Conservation (phyloP, 306 rosid genomes). For the Rosa lucieae region DNA sequence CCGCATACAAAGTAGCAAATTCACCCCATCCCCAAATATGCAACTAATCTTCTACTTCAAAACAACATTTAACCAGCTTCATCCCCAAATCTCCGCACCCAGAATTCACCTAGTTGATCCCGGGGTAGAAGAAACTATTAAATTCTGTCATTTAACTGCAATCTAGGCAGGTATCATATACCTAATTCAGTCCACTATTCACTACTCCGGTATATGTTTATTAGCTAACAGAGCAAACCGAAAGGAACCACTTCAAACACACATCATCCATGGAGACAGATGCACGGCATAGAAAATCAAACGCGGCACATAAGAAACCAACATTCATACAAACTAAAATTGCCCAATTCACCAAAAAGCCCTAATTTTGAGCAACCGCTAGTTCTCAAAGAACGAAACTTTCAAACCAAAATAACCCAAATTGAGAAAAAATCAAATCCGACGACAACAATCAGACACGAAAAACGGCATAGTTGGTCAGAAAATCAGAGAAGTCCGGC, state of each 20-base stretch:
- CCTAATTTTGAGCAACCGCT: background rate
- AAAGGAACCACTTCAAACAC: background rate
- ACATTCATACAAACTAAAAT: background rate
- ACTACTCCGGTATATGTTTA: background rate
- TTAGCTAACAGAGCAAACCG: background rate
- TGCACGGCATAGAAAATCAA: background rate
- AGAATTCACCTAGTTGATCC: constrained; percentile 81
- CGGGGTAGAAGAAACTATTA: constrained; percentile 55
- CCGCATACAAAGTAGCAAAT: background rate
- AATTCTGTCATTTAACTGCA: background rate
- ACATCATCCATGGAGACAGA: background rate
- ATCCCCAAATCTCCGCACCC: constrained; percentile 61
- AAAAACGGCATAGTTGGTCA: background rate
- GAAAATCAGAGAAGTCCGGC: background rate
- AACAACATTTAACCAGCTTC: constrained; percentile 51
- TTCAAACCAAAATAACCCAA: background rate
- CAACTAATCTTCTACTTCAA: constrained; percentile 44
- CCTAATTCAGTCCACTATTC: background rate
- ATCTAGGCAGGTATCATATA: background rate
- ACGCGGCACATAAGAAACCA: background rate
- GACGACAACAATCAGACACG: background rate
- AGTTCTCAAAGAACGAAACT: background rate
- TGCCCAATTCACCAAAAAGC: background rate
- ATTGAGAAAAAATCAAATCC: background rate
- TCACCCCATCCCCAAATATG: constrained; percentile 10